Percentiles rank a stretch among this genome's conserved stretches.
These are phyloP conservation scores for Albugo candida DNA, from an alignment of 352 stramenopile genomes.

Conservation along the genomic window DNA sequence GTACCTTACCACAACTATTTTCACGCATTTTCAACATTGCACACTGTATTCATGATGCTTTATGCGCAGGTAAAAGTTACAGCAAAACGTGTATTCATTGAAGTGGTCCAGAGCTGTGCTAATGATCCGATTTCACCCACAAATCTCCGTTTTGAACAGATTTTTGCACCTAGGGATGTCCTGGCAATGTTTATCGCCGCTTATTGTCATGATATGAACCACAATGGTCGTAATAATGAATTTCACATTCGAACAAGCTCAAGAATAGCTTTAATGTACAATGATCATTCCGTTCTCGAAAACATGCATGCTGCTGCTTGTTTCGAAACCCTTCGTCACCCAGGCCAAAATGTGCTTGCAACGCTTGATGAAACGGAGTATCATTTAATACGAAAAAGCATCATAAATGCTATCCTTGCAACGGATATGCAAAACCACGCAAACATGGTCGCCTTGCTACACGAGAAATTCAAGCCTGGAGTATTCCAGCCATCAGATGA, in stretches of 20 bases:
- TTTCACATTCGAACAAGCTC: constrained; percentile 75
- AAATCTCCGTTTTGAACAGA: no score
- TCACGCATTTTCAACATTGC: constrained; percentile 63
- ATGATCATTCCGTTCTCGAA: constrained; percentile 78
- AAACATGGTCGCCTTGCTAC: constrained; percentile 37
- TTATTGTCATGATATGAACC: constrained; percentile 72
- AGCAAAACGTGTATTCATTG: no score
- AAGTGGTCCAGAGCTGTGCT: no score
- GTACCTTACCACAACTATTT: constrained; percentile 78
- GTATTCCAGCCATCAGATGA: no score
- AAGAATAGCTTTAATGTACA: constrained; percentile 69
- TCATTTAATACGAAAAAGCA: constrained; percentile 38
- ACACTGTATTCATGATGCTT: constrained; percentile 31
- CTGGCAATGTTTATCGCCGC: constrained; percentile 39
- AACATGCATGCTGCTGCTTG: constrained; percentile 74
- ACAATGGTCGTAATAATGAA: constrained; percentile 78
- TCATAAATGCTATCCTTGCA: constrained; percentile 58
- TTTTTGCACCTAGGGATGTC: not conserved
- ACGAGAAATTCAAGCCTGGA: constrained; percentile 13
- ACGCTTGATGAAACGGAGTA: constrained; percentile 16
- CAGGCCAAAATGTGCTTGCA: constrained; percentile 2
- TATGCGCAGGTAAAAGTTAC: constrained; percentile 13
- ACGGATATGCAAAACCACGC: constrained; percentile 76
- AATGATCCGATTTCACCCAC: no score
- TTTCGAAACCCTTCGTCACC: constrained; percentile 35